These are phyloP conservation scores for Crotalaria pallida DNA, from an alignment of 306 rosid species.

Conservation along the genomic window DNA sequence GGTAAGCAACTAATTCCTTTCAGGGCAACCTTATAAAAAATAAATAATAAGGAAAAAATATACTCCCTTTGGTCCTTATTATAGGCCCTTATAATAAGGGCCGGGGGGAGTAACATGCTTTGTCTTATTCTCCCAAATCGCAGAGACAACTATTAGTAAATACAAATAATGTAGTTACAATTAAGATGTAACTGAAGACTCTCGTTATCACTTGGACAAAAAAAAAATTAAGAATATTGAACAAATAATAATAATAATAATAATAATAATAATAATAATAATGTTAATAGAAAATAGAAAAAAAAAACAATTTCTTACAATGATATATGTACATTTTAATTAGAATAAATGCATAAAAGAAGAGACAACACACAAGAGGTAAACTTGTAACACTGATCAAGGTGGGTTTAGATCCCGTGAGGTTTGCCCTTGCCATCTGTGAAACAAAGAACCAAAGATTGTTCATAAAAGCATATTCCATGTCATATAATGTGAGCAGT, in stretches of 20 bases:
- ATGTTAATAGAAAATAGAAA: conserved; percentile 6
- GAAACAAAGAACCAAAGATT: conserved; percentile 22
- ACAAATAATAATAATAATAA: conserved; percentile 8
- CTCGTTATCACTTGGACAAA: conserved; percentile 38
- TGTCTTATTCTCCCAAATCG: conserved; percentile 10
- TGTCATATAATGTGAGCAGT: neutral
- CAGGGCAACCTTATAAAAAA: too few relatives aligned
- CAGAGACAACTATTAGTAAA: conserved; percentile 15
- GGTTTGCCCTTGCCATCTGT: conserved; percentile 98
- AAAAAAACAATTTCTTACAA: conserved; percentile 44
- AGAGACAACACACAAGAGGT: conserved; percentile 36
- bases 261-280: conserved; percentile 19
- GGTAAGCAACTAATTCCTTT: too few relatives aligned
- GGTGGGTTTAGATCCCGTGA: conserved; percentile 69
- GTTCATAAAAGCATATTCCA: conserved; percentile 9
- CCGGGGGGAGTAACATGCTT: neutral
- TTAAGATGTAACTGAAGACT: conserved; percentile 37
- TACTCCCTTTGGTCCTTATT: too few relatives aligned
- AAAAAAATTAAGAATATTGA: conserved; percentile 15
- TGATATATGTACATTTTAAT: conserved; percentile 78
- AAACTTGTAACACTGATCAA: conserved; percentile 34
- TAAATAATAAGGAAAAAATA: too few relatives aligned
- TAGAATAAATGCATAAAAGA: conserved; percentile 33
- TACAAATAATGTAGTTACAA: conserved; percentile 33
- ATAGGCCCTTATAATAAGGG: too few relatives aligned